Evolutionary conservation across 1,284 basidiomycete genomes (phyloP).

Genomic region (Bjerkandera adusta): DNA sequence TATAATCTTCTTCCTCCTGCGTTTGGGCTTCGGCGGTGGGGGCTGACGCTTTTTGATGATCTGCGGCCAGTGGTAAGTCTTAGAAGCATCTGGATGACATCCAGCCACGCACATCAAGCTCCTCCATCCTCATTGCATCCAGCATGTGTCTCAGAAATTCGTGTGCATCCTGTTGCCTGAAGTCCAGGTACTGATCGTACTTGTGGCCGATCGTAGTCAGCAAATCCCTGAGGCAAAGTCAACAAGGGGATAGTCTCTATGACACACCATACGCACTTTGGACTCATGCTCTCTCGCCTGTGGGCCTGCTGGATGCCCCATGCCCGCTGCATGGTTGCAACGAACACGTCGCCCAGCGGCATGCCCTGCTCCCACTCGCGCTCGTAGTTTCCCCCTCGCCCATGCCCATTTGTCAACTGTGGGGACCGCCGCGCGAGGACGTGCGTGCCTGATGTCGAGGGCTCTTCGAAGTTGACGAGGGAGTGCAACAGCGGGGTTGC

Average conservation of each 20-base stretch:
- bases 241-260: background rate
- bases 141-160: constrained; percentile 88
- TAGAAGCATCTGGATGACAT: background rate
- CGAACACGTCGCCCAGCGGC: constrained; percentile 64
- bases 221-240: constrained; percentile 41
- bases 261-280: constrained; percentile 46
- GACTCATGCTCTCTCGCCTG: constrained; percentile 52
- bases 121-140: constrained; percentile 95
- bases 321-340: constrained; percentile 52
- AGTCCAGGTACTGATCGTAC: constrained; percentile 92
- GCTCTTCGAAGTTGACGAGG: constrained; percentile 54
- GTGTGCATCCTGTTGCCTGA: constrained; percentile 92
- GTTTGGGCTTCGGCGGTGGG: constrained; percentile 39
- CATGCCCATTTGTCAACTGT: constrained; percentile 63
- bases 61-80: constrained; percentile 33
- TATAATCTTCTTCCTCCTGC: too few species aligned
- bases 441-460: constrained; percentile 38
- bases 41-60: constrained; percentile 77
- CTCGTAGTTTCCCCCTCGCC: constrained; percentile 48
- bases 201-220: constrained; percentile 75
- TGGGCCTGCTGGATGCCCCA: constrained; percentile 57
- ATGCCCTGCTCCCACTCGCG: constrained; percentile 52
- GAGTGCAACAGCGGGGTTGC: constrained; percentile 62
- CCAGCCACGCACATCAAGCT: constrained; percentile 76
- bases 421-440: constrained; percentile 55